Conservation (phyloP, 2,329 filamentous ascomycete genomes). For the Chalaropsis ovoidea region DNA sequence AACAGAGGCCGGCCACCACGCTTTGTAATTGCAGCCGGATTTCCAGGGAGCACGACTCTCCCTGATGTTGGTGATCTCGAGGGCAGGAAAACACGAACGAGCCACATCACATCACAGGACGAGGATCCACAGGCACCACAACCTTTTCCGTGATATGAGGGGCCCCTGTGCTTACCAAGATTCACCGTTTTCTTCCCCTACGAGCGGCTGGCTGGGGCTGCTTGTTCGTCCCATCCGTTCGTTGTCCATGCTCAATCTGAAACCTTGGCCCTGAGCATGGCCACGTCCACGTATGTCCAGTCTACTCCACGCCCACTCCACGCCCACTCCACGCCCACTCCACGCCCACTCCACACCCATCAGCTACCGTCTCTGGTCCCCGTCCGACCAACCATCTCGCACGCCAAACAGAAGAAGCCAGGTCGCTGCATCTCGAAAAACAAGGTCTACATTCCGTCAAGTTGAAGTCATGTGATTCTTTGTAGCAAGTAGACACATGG, state of each 20-base stretch:
- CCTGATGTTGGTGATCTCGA: not conserved
- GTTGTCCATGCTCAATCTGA: slow-evolving; percentile 5
- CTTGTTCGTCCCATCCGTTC: slow-evolving; percentile 1
- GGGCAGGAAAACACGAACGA: not conserved
- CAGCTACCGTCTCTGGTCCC: not conserved
- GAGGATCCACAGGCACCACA: not conserved
- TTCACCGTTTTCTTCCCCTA: not conserved
- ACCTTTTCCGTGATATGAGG: not conserved
- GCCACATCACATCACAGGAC: not conserved
- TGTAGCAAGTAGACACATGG: not conserved
- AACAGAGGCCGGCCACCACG: no score
- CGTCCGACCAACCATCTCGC: not conserved
- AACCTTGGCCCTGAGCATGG: not conserved
- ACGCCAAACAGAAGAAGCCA: not conserved
- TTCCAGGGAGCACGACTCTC: not conserved
- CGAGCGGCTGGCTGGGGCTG: not conserved
- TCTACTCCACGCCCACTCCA: no score
- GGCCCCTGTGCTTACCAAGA: not conserved
- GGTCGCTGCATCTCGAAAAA: not conserved
- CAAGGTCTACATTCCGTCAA: not conserved
- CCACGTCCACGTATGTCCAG: not conserved
- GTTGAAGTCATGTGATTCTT: not conserved
- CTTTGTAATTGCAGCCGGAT: no score
- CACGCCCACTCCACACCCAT: not conserved
- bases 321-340: no score